Conservation (phyloP, 2,329 filamentous ascomycete species). For the Botrytis squamosa region DNA sequence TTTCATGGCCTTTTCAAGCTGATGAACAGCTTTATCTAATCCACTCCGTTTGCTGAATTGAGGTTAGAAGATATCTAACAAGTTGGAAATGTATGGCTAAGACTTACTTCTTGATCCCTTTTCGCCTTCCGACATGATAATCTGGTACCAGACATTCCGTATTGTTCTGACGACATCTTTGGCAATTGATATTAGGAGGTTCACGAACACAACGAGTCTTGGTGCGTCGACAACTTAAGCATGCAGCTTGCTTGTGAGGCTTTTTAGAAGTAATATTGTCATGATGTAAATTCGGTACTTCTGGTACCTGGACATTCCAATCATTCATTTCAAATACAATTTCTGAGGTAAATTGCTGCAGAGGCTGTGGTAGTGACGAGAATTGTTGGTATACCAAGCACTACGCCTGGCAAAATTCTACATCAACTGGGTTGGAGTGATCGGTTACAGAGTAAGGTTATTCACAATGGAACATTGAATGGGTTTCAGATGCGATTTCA, state of each 20-base stretch:
- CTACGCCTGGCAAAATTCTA: neutral
- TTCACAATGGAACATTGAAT: neutral
- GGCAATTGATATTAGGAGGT: slow-evolving; percentile 53
- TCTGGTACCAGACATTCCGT: slow-evolving; percentile 66
- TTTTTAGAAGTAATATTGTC: neutral
- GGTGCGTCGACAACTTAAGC: slow-evolving; percentile 62
- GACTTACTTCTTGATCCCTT: slow-evolving; percentile 72
- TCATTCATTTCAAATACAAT: slow-evolving; percentile 9
- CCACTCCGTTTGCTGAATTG: slow-evolving; percentile 65
- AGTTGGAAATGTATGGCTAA: neutral
- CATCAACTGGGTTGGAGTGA: neutral
- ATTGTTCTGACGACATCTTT: slow-evolving; percentile 58
- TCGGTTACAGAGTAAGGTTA: neutral
- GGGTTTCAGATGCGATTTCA: neutral
- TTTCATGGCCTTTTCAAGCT: slow-evolving; percentile 69
- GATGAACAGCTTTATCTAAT: slow-evolving; percentile 70
- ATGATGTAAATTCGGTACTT: neutral
- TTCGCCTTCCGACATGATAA: slow-evolving; percentile 72
- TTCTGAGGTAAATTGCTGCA: neutral
- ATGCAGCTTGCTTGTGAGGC: slow-evolving; percentile 51
- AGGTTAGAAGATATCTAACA: neutral
- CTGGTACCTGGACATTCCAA: neutral
- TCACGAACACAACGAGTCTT: slow-evolving; percentile 67
- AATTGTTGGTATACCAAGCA: neutral
- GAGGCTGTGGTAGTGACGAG: neutral